Base-by-base conservation (phyloP, 768 basidiomycete genomes). In the Suillus hirtellus region DNA sequence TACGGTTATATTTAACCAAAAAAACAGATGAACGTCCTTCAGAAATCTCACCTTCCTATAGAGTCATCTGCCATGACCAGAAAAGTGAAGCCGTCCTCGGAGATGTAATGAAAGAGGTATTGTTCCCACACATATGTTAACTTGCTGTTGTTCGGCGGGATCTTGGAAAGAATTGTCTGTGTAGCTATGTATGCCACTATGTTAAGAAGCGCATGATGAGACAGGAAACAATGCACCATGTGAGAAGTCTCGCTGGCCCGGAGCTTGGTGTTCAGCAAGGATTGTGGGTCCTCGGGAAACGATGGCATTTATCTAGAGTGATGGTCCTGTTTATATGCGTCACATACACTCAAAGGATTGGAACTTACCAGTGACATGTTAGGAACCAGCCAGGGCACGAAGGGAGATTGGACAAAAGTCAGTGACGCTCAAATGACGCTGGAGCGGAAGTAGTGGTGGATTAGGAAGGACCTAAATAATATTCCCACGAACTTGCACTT, bases 1-100 rank as follows among this genome's bases (percentile, higher is more conserved):
- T 94, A 68, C 46, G 24, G 50, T 19, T 63, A 27, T 34, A 11
- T 24, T 50, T 60, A 64, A 43, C 62, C 5, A 66, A 38, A 40
- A 4, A 64, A 50, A 43, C 2, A 4, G 9, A 40, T 19, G 14
- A 47, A 49, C 9, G 11, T n/a, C 15, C 17, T 43, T 44, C 31
- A 27, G 43, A 35, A 27, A 53, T 73, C 86, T 66, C 64, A 92
- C 93, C 96, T 83, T 62, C 95, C 96, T 19, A 88, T 92, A 46
- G 89, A 83, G 74, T 98, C 96, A 72, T 99, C 95, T 6, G 94
- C 93, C 89, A 99, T 95, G 61, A 95, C 92, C 27, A 99, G 84
- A 75, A 90, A 96, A 43, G 89, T 88, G 73, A 92, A 87, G 0
- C 93, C 93, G 19, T 88, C 89, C 66, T 94, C 93, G 6, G 93